Conservation (phyloP, 2,329 filamentous ascomycete genomes). For the Phyllosticta citriasiana region DNA sequence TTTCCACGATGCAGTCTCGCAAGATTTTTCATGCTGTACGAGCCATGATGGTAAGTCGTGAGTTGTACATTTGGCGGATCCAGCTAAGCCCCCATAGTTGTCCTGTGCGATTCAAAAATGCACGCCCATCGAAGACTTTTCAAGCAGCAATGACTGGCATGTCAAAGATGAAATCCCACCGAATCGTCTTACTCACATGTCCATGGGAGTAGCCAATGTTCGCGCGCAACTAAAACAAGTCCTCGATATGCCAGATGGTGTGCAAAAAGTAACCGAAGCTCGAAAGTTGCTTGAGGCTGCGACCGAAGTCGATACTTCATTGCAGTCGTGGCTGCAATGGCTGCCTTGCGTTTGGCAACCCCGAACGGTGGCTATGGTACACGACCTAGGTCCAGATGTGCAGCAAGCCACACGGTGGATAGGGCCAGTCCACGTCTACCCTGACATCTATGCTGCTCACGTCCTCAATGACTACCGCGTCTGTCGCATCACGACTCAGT, state of each 20-base stretch:
- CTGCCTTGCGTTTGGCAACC: constrained; percentile 27
- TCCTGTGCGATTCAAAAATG: constrained; percentile 30
- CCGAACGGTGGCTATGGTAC: constrained; percentile 22
- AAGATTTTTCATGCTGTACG: constrained; percentile 31
- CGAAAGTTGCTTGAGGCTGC: constrained; percentile 25
- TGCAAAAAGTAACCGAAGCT: constrained; percentile 19
- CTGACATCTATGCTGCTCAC: constrained; percentile 28
- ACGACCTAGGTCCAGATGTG: constrained; percentile 20
- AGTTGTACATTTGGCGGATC: not conserved
- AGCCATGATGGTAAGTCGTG: constrained; percentile 28
- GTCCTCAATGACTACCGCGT: constrained; percentile 33
- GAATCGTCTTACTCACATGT: constrained; percentile 30
- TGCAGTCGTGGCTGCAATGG: constrained; percentile 28
- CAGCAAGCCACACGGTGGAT: constrained; percentile 24
- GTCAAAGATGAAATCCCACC: constrained; percentile 29
- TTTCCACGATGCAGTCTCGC: constrained; percentile 27
- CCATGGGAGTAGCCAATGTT: constrained; percentile 29
- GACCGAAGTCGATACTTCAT: constrained; percentile 25
- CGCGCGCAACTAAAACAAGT: constrained; percentile 25
- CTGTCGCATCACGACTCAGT: constrained; percentile 30
- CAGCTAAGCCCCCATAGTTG: constrained; percentile 19
- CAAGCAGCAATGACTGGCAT: constrained; percentile 25
- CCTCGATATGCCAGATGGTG: constrained; percentile 15
- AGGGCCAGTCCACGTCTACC: constrained; percentile 30
- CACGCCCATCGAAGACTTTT: constrained; percentile 29